Evolutionary conservation across 768 basidiomycete species (phyloP), one percentile per base, ranked within the genome.

Genomic region (Megacollybia marginata): DNA sequence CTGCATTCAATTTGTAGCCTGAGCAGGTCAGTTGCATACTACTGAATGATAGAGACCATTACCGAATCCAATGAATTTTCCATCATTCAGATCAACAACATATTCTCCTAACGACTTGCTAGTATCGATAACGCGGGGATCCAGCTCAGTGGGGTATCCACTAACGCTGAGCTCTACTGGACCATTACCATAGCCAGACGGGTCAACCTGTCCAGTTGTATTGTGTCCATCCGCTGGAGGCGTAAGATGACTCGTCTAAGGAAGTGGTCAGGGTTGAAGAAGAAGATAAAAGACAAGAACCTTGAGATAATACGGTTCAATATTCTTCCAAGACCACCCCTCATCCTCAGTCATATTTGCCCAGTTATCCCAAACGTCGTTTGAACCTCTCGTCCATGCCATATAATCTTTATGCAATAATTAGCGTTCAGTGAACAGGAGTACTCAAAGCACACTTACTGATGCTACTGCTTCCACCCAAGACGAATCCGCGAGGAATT

Each of bases 351-450:
- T 63, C 18, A 72, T 61, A 1, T 54, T 42, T 0, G 73, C 77
- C 62, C 73, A 77, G 51, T 75, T 73, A 51, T 82, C 74, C 48
- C 71, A 83, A 54, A 82, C 80, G 13, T 67, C 65, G 3, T 46
- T 48, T 4, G 64, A 59, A 5, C 70, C 70, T 2, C 64, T 57
- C 2, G 60, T 65, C 38, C 62, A 67, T 2, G 55, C n/a, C 56
- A 57, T 54, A 42, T 43, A 32, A 44, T 57, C 56, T 56, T n/a
- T 5, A 44, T 2, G 13, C 12, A n/a, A 15, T 47, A 5, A 15
- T 16, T 12, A n/a, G 15, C 6, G n/a, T 33, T 28, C 11, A 47
- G 20, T 15, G 7, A 12, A 12, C 15, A n/a, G 5, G 46, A 12
- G 34, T 15, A 47, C 35, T 44, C 5, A 8, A 4, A 18, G 2